Conservation (phyloP, 1,284 basidiomycete species). For the Sphaerobolus stellatus region DNA sequence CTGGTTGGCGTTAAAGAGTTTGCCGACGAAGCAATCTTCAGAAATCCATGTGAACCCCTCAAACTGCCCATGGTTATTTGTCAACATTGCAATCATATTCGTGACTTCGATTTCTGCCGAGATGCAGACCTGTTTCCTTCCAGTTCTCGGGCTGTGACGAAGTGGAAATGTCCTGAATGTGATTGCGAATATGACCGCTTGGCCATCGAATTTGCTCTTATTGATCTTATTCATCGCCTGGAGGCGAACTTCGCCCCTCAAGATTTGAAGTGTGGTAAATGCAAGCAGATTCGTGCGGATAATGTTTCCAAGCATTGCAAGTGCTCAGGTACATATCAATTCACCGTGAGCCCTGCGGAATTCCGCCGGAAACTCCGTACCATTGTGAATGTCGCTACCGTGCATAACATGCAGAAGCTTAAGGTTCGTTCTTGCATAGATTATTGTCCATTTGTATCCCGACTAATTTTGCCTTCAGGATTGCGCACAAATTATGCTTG, state of each 20-base stretch:
- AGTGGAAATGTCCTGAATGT: conserved; percentile 70
- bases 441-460: neutral
- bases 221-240: conserved; percentile 72
- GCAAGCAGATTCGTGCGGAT: conserved; percentile 84
- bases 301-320: conserved; percentile 84
- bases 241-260: conserved; percentile 84
- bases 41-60: conserved; percentile 92
- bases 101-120: conserved; percentile 95
- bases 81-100: conserved; percentile 83
- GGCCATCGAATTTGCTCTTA: conserved; percentile 83
- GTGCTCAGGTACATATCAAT: conserved; percentile 83
- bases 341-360: conserved; percentile 71
- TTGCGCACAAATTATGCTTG: conserved; percentile 21
- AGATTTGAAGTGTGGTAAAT: conserved; percentile 85
- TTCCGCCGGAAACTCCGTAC: conserved; percentile 69
- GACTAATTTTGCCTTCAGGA: conserved; percentile 15
- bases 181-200: conserved; percentile 85
- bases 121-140: conserved; percentile 82
- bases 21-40: conserved; percentile 78
- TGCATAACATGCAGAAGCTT: conserved; percentile 64
- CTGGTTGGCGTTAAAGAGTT: conserved; percentile 89
- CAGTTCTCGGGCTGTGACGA: conserved; percentile 46
- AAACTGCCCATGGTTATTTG: conserved; percentile 89
- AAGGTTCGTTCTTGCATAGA: conserved; percentile 46
- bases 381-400: conserved; percentile 77